Evolutionary conservation across 75 land plant genomes (phyloP), one percentile per base, ranked within the genome.

Genomic region (Sequoiadendron giganteum): DNA sequence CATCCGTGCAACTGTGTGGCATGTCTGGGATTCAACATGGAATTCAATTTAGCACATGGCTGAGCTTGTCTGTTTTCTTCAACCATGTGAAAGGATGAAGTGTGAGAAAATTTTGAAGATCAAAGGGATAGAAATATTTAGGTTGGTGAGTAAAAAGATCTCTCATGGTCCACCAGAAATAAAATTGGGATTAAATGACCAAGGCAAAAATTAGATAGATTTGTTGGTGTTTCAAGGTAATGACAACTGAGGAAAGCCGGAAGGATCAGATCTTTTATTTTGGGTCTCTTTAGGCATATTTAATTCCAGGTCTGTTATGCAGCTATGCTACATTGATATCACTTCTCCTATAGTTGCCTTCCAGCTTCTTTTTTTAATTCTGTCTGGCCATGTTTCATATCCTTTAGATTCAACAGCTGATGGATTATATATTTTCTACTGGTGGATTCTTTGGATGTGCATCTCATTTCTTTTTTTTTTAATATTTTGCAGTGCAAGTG

Each of bases 401-500:
- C 77, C 34, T 75, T 30, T 13, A 34, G 13, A 34, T 73, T 75
- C 34, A 30, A 10, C 4, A 11, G 77, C 34, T 13, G 9, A 14
- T 75, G 77, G 77, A 34, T 30, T 61, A 5, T 32, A 73, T 73
- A 10, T 32, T 73, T 73, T 73, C 15, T 32, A 2, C 15, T 73
- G 1, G 36, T 30, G 32, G 77, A 5, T 75, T 75, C 16, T 32
- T 10, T 13, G 38, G 38, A 75, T 75, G 15, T 82, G 49, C 84
- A 47, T 45, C 61, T 85, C 16, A 85, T 45, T 55, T 1, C 18
- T 21, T 39, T 86, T 30, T 48, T 85, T 54, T 2, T 13, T 13
- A 52, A 43, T 47, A 30, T 76, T 89, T 90, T 86, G 95, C 94
- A 95, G 96, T 88, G 93, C 90, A 30, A 97, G 92, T 87, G 98